A percentile compares a stretch with the other conserved stretches of the same genome.
phyloP scores from a whole-genome alignment of 2,329 filamentous ascomycete species.

The Venturiaceae sp. region DNA sequence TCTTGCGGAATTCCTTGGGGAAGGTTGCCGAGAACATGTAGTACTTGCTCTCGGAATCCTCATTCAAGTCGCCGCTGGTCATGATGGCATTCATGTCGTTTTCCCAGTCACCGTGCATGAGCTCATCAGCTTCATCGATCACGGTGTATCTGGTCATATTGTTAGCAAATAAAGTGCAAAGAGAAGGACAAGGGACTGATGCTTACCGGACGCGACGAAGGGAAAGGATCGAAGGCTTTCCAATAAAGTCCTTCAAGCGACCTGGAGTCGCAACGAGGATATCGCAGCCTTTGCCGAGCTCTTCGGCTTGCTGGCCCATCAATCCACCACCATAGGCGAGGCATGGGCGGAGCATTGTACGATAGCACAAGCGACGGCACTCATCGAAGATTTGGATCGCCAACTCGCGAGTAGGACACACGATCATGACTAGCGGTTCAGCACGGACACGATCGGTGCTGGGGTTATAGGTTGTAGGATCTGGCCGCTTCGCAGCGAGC shows the following conservation, averaged over 20 bases:
- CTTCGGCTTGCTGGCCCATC: conserved; percentile 55
- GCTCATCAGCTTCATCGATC: conserved; percentile 92
- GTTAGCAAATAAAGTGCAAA: neutral
- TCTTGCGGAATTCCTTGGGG: conserved; percentile 63
- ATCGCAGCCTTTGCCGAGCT: conserved; percentile 79
- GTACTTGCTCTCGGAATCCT: conserved; percentile 57
- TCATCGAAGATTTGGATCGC: conserved; percentile 95
- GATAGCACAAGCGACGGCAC: conserved; percentile 83
- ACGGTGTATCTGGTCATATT: conserved; percentile 47
- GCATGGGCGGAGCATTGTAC: conserved; percentile 86
- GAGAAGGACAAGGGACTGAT: conserved; percentile 4
- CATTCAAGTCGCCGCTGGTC: conserved; percentile 68
- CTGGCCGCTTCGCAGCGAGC: conserved; percentile 60
- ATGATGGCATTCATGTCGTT: conserved; percentile 68
- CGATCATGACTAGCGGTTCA: conserved; percentile 78
- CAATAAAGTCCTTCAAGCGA: conserved; percentile 75
- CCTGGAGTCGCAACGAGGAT: conserved; percentile 82
- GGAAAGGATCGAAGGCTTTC: conserved; percentile 56
- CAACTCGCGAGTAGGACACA: conserved; percentile 81
- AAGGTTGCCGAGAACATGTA: conserved; percentile 96
- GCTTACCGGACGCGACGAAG: conserved; percentile 69
- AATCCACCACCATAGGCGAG: conserved; percentile 83
- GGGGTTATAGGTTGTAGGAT: conserved; percentile 45
- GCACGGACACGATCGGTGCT: conserved; percentile 50
- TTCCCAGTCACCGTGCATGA: conserved; percentile 73